phyloP scores from a whole-genome alignment of 1,284 basidiomycete genomes.

The Mixia osmundae region DNA sequence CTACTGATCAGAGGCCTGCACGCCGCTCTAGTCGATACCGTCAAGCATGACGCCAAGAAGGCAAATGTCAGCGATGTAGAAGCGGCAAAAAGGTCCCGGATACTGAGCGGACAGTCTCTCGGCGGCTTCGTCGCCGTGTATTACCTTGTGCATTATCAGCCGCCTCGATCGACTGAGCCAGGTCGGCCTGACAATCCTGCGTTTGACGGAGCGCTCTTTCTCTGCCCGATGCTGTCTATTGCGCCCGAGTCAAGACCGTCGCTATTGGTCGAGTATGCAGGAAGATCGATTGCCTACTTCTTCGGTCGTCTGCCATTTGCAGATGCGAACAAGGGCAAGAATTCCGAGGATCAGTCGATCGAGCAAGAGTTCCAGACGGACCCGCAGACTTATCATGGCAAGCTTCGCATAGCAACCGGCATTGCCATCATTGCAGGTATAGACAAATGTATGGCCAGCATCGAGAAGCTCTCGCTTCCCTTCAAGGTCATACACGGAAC shows the following conservation, averaged over 20 bases:
- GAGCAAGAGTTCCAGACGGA: constrained; percentile 11
- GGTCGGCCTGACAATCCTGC: not conserved
- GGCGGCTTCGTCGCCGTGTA: constrained; percentile 10
- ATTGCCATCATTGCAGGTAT: constrained; percentile 15
- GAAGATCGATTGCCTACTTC: constrained; percentile 9
- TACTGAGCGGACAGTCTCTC: constrained; percentile 9
- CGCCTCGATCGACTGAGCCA: not conserved
- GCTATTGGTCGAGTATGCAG: constrained; percentile 11
- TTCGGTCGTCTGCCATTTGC: constrained; percentile 14
- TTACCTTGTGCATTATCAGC: not conserved
- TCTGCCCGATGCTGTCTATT: constrained; percentile 16
- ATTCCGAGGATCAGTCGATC: constrained; percentile 2
- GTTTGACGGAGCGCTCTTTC: constrained; percentile 13
- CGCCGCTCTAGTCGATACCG: constrained; percentile 13
- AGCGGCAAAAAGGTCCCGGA: constrained; percentile 12
- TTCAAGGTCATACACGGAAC: constrained; percentile 18
- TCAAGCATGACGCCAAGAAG: constrained; percentile 5
- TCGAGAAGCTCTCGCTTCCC: constrained; percentile 13
- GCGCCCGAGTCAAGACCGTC: constrained; percentile 12
- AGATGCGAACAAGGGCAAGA: constrained; percentile 15
- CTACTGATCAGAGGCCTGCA: constrained; percentile 12
- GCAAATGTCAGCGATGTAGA: constrained; percentile 2
- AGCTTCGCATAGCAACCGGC: constrained; percentile 18
- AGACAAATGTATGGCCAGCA: constrained; percentile 5
- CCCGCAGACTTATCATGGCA: constrained; percentile 17